Evolutionary conservation across 83 land plant species (phyloP).

Genomic region (Diphasiastrum complanatum): DNA sequence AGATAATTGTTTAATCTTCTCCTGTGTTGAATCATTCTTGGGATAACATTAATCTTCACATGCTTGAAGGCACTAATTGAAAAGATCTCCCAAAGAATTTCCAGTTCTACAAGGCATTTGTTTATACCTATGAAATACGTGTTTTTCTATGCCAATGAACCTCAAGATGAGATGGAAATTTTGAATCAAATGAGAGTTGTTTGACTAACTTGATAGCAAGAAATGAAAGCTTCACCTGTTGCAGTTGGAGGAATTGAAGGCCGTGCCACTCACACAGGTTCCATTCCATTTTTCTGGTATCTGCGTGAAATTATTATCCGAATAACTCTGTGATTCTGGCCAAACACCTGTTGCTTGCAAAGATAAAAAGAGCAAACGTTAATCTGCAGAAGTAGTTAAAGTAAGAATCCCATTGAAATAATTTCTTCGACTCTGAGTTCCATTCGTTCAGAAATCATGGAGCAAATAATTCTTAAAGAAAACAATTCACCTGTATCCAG

Average conservation of each 20-base stretch:
- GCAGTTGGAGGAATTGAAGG: conserved; percentile 4
- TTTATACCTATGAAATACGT: too few relatives aligned
- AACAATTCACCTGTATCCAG: too few relatives aligned
- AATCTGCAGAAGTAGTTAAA: neutral
- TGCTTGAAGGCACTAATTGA: too few relatives aligned
- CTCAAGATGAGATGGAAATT: too few relatives aligned
- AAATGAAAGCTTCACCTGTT: conserved; percentile 13
- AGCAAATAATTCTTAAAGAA: neutral
- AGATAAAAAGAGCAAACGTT: neutral
- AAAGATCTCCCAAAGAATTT: too few relatives aligned
- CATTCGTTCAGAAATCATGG: neutral
- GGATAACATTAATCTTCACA: too few relatives aligned
- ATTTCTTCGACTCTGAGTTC: neutral
- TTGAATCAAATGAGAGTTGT: too few relatives aligned
- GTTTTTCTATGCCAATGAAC: too few relatives aligned
- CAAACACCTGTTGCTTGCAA: neutral
- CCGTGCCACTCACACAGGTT: conserved; percentile 11
- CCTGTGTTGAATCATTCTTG: too few relatives aligned
- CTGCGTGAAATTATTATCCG: neutral
- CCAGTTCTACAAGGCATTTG: too few relatives aligned
- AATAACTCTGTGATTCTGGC: conserved; percentile 11
- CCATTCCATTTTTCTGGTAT: conserved; percentile 10
- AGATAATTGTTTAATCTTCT: too few relatives aligned
- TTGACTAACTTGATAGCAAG: too few relatives aligned
- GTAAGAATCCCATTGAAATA: neutral